Base-by-base conservation (phyloP, 164 flowering plant genomes). In the Piper longum region DNA sequence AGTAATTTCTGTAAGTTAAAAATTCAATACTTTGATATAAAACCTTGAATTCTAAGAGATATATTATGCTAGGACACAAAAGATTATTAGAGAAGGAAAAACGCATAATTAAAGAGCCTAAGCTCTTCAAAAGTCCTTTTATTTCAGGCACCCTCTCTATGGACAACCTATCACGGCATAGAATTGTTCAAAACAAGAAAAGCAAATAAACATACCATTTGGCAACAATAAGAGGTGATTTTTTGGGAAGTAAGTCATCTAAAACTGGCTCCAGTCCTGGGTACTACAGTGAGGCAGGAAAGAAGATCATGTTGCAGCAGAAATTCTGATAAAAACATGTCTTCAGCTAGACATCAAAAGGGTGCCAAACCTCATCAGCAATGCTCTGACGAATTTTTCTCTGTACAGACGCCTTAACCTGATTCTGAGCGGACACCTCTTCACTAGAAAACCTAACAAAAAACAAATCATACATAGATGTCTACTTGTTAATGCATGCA, bases 331-430 rank as follows among this genome's bases (percentile, higher is more conserved):
- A 14, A 48, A 48, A 9, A 2, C 11, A 42, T 13, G 42, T 8
- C 14, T 4, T 7, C 43, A 6, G 17, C 5, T 42, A 2, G 65
- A 56, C 11, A 59, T 3, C 41, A 60, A 41, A 48, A 14, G 1
- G 16, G 48, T 41, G 62, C 52, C 52, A 69, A 73, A 87, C 99
- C 97, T 93, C 96, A 44, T 93, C 99, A 3, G 95, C 91, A 74
- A 93, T 90, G 70, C 97, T 88, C 69, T 87, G 95, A 19, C 97
- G 83, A 54, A 93, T 93, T 79, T 75, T 93, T 40, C 99, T 83
- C 61, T 93, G 99, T 43, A 93, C 97, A 62, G 99, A 93, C 64
- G 99, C 99, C 82, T 93, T 93, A n/a, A 93, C 97, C 83, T 93
- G 99, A 78, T 93, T 93, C 67, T 93, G 99, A 19, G 86, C 72